Base-by-base conservation (phyloP, 148 eudicot species). In the Rhododendron vialii region DNA sequence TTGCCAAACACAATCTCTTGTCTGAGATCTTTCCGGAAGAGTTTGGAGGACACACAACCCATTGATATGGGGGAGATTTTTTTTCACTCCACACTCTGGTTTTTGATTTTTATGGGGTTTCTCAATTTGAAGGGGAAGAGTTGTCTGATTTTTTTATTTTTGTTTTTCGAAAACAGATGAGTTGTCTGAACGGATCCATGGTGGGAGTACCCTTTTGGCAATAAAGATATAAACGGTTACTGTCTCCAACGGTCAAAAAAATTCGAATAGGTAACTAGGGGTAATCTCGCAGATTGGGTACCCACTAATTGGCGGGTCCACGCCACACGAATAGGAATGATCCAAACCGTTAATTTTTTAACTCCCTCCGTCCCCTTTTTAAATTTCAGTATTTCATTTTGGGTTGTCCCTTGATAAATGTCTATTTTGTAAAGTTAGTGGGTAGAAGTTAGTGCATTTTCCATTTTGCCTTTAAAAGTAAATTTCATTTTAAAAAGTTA, bases 21-120 rank as follows among this genome's bases (percentile, higher is more conserved):
- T 85, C 89, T 74, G 65, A 93, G 43, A 55, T 89, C 91, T 88
- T 92, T 93, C 81, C 75, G 89, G 48, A 89, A 53, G 24, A 85
- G 53, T 80, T 96, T 96, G 38, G 99, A 96, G 3, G 99, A 91
- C 9, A 88, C 94, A 92, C 99, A 96, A 73, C 99, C 99, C 99
- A 96, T 96, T 89, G 90, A 83, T 78, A 7, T 26, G 2, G 85
- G 2, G 7, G 74, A 20, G 24, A 30, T 30, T 61, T 53, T 43
- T 50, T 69, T 82, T 26, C 28, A 22, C 81, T 38, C 51, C 53
- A 24, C 7, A 10, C 35, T 17, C 36, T 47, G 50, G 18, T 38
- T 82, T 36, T 57, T n/a, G 2, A 38, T 24, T 53, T 24, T 74
- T 17, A 50, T 18, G 38, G 81, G 45, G 53, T 81, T 61, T 45